Base-by-base conservation (phyloP, 768 basidiomycete species). In the Pulveroboletus sp. region DNA sequence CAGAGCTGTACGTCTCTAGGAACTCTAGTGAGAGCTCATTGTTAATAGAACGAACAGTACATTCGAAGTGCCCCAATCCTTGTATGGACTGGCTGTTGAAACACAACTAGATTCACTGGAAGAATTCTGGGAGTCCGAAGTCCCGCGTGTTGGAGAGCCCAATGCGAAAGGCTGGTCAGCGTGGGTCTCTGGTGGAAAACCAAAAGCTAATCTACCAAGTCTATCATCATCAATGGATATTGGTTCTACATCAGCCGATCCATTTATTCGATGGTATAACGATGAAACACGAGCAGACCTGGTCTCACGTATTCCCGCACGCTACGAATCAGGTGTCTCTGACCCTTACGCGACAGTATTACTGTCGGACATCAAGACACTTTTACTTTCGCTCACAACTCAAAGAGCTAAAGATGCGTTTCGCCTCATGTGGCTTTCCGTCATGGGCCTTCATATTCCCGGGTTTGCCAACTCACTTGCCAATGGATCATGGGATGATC, bases 91-190 rank as follows among this genome's bases (percentile, higher is more conserved):
- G 40, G 67, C 84, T 23, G 70, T 83, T 29, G 68, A 76, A 19
- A 60, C 55, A 5, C 78, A 76, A 44, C 68, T 91, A 4, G 74
- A 79, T 47, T 70, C 75, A 14, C 73, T 93, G 5, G 89, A 90
- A 68, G 80, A 82, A 44, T 93, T 87, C 62, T 93, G 90, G 90
- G 90, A 93, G 43, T 80, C 85, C 5, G 90, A 91, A 65, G 71
- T 68, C 10, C 82, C 82, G n/a, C 82, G 89, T n/a, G 63, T 83
- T 9, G 87, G 89, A 24, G 90, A 93, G 61, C 62, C 66, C 1
- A 70, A 72, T 46, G 79, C 89, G 9, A 71, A 65, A 48, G 89
- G 90, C 22, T 92, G 89, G 88, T 73, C 74, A 13, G 51, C 68
- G 29, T 91, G 86, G 86, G 66, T 76, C 34, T 60, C 70, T 11